These are phyloP conservation scores for Trichoderma erinaceum DNA, from an alignment of 495 filamentous ascomycete genomes.

Conservation along the genomic window DNA sequence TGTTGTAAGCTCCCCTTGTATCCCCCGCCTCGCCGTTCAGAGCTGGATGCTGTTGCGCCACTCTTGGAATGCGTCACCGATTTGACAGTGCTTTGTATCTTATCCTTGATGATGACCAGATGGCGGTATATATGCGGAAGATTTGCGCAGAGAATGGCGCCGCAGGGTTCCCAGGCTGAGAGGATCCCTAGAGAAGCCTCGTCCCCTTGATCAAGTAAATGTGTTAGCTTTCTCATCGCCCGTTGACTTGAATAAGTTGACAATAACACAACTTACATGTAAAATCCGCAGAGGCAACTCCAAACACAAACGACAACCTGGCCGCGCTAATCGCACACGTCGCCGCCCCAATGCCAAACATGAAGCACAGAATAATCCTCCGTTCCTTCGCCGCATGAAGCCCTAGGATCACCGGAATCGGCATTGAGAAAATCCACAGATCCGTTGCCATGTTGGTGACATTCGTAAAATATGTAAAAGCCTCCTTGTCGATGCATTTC, in stretches of 20 bases:
- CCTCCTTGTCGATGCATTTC: conserved; percentile 30
- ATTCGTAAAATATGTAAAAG: conserved; percentile 33
- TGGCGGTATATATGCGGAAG: conserved; percentile 30
- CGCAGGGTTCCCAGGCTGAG: conserved; percentile 39
- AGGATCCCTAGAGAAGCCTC: conserved; percentile 37
- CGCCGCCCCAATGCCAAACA: conserved; percentile 38
- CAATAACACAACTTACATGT: conserved; percentile 28
- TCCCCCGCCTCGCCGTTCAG: not conserved
- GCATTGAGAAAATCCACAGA: conserved; percentile 36
- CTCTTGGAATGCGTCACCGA: not conserved
- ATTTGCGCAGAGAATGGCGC: conserved; percentile 42
- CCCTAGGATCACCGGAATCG: conserved; percentile 30
- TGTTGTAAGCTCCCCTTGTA: conserved; percentile 10
- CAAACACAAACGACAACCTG: conserved; percentile 34
- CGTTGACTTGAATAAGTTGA: not conserved
- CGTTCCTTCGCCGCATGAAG: conserved; percentile 27
- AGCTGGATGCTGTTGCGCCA: not conserved
- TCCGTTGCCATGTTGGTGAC: conserved; percentile 33
- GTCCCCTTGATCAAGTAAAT: conserved; percentile 23
- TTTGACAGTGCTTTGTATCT: not conserved
- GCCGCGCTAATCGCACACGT: conserved; percentile 36
- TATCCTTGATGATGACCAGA: conserved; percentile 3
- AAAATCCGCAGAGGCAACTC: conserved; percentile 34
- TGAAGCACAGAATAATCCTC: conserved; percentile 34
- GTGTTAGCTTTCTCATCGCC: not conserved